Conservation (phyloP, 73 alveolate species). For the Blepharisma japonicum region DNA sequence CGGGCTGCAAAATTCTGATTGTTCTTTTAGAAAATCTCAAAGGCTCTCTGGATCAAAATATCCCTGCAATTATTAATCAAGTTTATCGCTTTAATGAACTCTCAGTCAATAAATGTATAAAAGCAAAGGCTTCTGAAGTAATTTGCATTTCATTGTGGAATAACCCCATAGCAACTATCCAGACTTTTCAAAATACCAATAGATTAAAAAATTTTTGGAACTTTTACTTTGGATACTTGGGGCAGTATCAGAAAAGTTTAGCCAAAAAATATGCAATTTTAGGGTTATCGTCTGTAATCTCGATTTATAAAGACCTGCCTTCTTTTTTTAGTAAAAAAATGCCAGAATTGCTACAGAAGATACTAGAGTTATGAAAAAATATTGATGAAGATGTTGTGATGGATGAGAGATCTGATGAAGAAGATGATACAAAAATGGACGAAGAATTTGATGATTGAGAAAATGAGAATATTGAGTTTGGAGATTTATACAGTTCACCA, state of each 20-base stretch:
- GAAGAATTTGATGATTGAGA: slow-evolving; percentile 17
- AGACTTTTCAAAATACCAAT: neutral
- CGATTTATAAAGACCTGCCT: neutral
- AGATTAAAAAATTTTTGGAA: neutral
- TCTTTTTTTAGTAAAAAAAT: slow-evolving; percentile 34
- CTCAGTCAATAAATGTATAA: slow-evolving; percentile 30
- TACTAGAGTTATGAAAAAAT: slow-evolving; percentile 39
- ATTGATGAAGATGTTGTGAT: slow-evolving; percentile 39
- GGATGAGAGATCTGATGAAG: slow-evolving; percentile 36
- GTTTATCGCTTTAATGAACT: neutral
- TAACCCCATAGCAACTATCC: slow-evolving; percentile 40
- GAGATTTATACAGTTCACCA: slow-evolving; percentile 40
- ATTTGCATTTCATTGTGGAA: slow-evolving; percentile 50
- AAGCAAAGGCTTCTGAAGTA: slow-evolving; percentile 32
- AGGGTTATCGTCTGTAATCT: neutral
- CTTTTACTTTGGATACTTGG: neutral
- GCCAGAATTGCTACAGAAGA: slow-evolving; percentile 39
- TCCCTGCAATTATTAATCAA: slow-evolving; percentile 30
- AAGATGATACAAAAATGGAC: slow-evolving; percentile 24
- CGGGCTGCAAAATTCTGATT: slow-evolving; percentile 43
- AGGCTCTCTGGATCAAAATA: slow-evolving; percentile 47
- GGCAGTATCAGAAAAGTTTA: neutral
- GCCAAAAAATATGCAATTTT: neutral
- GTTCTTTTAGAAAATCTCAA: slow-evolving; percentile 50
- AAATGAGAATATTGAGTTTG: slow-evolving; percentile 7